phyloP scores from a whole-genome alignment of 208 protist species.

The Trypanosoma platydactyli region DNA sequence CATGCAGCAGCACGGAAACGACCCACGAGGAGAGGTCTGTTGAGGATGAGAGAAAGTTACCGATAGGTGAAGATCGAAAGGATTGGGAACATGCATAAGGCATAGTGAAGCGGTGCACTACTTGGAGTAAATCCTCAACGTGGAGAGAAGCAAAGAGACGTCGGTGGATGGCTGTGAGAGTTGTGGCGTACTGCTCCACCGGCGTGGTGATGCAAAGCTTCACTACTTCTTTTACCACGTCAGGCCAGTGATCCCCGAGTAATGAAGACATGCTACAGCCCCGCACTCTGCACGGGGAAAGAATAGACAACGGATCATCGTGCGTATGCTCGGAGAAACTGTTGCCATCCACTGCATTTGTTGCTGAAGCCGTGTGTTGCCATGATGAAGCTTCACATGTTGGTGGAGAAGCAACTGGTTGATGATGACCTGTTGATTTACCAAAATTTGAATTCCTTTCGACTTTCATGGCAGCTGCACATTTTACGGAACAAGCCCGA shows the following conservation, averaged over 20 bases:
- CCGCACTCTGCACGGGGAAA: not conserved
- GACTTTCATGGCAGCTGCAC: not conserved
- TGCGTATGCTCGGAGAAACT: not conserved
- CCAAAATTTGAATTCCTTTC: not conserved
- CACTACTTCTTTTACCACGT: slow-evolving; percentile 11
- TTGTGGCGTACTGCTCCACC: slow-evolving; percentile 46
- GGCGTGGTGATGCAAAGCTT: slow-evolving; percentile 30
- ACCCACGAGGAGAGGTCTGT: slow-evolving; percentile 45
- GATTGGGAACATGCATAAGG: slow-evolving; percentile 31
- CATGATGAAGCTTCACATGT: not conserved
- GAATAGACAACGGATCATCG: not conserved
- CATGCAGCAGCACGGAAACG: slow-evolving; percentile 49
- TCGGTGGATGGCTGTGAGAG: slow-evolving; percentile 47
- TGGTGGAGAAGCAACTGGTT: not conserved
- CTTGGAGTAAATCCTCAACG: slow-evolving; percentile 37
- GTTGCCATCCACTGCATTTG: too few species aligned
- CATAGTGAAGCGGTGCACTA: slow-evolving; percentile 30
- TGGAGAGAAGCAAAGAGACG: slow-evolving; percentile 43
- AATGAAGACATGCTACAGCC: not conserved
- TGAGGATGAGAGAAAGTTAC: slow-evolving; percentile 42
- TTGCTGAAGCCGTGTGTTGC: not conserved
- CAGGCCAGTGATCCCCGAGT: not conserved
- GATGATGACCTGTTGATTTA: not conserved
- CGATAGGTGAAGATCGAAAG: slow-evolving; percentile 40
- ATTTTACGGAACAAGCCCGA: slow-evolving; percentile 15